Conservation (phyloP, 768 basidiomycete genomes). For the Suillus subalutaceus region DNA sequence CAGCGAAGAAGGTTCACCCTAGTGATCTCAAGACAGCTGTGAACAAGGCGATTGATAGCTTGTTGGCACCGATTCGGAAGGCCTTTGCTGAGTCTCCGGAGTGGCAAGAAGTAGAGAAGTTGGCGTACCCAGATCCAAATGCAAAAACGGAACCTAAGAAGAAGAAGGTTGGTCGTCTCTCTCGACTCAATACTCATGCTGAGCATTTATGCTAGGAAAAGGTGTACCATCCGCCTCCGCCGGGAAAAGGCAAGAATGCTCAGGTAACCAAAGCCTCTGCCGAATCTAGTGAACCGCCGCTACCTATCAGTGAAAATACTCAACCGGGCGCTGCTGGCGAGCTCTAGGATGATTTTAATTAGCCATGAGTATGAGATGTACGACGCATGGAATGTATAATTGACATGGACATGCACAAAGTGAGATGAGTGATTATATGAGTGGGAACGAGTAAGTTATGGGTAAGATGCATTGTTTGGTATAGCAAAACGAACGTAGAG, state of each 20-base stretch:
- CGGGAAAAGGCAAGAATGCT: constrained; percentile 70
- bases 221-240: constrained; percentile 82
- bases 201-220: constrained; percentile 54
- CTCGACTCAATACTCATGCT: neutral
- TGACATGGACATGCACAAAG: neutral
- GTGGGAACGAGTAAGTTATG: neutral
- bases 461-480: constrained; percentile 5
- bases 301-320: neutral
- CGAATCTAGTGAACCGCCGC: neutral
- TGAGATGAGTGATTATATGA: neutral
- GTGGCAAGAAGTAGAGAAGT: constrained; percentile 74
- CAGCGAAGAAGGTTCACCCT: constrained; percentile 78
- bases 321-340: constrained; percentile 2
- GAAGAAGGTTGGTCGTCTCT: constrained; percentile 47
- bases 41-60: constrained; percentile 66
- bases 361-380: neutral
- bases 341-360: constrained; percentile 4
- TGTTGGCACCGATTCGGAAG: constrained; percentile 82
- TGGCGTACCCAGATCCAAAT: constrained; percentile 84
- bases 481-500: neutral
- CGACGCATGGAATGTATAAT: constrained; percentile 1
- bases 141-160: constrained; percentile 61
- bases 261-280: constrained; percentile 7
- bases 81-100: constrained; percentile 77
- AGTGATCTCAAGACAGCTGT: constrained; percentile 86